Base-by-base conservation (phyloP, 352 stramenopile genomes). In the Phytophthora multivora region DNA sequence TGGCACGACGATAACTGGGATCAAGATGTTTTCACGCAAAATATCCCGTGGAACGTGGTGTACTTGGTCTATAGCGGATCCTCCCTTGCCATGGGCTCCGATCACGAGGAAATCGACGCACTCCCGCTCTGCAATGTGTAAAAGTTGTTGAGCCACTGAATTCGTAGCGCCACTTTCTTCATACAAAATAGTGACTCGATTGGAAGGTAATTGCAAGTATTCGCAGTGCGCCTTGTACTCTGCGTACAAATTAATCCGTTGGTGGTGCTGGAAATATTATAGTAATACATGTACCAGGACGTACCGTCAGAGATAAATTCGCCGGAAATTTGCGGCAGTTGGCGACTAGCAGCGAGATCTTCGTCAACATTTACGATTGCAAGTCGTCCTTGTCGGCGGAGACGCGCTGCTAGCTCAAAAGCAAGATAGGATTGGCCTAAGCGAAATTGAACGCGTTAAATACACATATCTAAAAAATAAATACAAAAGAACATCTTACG, bases 351-450 rank as follows among this genome's bases (percentile, higher is more conserved):
- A 19, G 67, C 53, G 15, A 72, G 53, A 2, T 79, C 69, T 47
- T 91, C 79, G 41, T 87, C 62, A 5, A 89, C 62, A 55, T 79
- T 71, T 50, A 87, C 48, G 18, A 89, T 59, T 0, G 51, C 39
- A 19, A 91, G 56, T 11, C 65, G 58, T 0, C 82, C 79, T 49
- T 88, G 77, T 5, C 82, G 74, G 16, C 82, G 71, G 15, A 89
- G 47, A 0, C 75, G 71, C 15, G 71, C 60, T 0, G 74, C 68
- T 19, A 83, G 48, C 28, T 86, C 73, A 26, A 91, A 91, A 10
- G 79, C 78, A 23, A 87, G 63, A 38, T 78, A 88, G 5, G 79
- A 80, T 63, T 91, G 82, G 11, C 82, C 79, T 91, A 4, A 18
- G 16, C 15, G 1, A 2, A 8, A n/a, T 2, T 6, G 11, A 33